A percentile compares a stretch with the other conserved stretches of the same genome.
Evolutionary conservation across 2,329 filamentous ascomycete genomes (phyloP).

Genomic region (Metarhizium brunneum): DNA sequence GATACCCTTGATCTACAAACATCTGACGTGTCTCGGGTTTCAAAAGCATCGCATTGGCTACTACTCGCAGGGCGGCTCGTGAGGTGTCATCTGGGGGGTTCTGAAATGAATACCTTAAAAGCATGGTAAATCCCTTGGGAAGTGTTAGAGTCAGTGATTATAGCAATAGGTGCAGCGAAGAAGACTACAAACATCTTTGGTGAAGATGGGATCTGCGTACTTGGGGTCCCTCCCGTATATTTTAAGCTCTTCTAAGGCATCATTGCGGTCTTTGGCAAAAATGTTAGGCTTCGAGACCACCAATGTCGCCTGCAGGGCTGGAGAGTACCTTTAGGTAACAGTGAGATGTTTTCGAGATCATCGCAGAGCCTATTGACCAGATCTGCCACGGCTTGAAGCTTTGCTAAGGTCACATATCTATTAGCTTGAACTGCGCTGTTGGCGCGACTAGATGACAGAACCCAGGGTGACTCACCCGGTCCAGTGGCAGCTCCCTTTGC

Average conservation of each 20-base stretch:
- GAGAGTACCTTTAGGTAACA: slow-evolving; percentile 50
- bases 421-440: neutral
- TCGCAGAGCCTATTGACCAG: slow-evolving; percentile 52
- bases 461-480: slow-evolving; percentile 25
- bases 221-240: slow-evolving; percentile 52
- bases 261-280: slow-evolving; percentile 47
- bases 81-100: slow-evolving; percentile 53
- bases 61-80: slow-evolving; percentile 67
- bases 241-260: slow-evolving; percentile 61
- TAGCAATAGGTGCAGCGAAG: neutral
- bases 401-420: slow-evolving; percentile 35
- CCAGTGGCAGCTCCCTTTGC: slow-evolving; percentile 27
- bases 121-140: slow-evolving; percentile 60
- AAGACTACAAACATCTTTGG: slow-evolving; percentile 50
- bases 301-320: neutral
- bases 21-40: slow-evolving; percentile 33
- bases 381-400: slow-evolving; percentile 57
- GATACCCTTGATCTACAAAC: slow-evolving; percentile 37
- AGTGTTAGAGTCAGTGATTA: neutral
- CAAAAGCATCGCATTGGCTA: slow-evolving; percentile 67
- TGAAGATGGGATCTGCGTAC: slow-evolving; percentile 75
- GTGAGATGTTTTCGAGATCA: slow-evolving; percentile 50
- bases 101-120: slow-evolving; percentile 66
- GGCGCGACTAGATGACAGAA: slow-evolving; percentile 5
- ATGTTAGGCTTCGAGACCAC: slow-evolving; percentile 2